These are phyloP conservation scores for Chytriomyces sp. DNA, from an alignment of 192 early-diverging fungal genomes.

Conservation along the genomic window DNA sequence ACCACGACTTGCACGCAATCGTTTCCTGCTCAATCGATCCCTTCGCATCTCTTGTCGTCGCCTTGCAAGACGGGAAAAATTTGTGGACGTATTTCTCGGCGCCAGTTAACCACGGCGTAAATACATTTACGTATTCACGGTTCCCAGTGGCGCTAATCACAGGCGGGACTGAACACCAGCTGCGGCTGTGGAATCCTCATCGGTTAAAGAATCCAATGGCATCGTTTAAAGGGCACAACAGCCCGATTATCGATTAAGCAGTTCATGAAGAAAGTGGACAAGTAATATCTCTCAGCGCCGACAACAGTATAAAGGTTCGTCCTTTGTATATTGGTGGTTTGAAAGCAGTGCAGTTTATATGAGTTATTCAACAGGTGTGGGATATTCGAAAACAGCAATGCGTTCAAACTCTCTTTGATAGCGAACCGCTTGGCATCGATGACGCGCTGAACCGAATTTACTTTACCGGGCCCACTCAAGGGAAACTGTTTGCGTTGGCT, in stretches of 20 bases:
- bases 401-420: slow-evolving; percentile 52
- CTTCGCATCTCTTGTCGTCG: slow-evolving; percentile 54
- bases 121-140: slow-evolving; percentile 50
- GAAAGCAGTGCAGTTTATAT: neutral
- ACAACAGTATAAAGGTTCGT: slow-evolving; percentile 51
- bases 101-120: slow-evolving; percentile 55
- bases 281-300: slow-evolving; percentile 52
- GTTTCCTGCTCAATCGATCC: slow-evolving; percentile 58
- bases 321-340: neutral
- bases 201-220: slow-evolving; percentile 53
- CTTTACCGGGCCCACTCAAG: slow-evolving; percentile 40
- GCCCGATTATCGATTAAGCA: slow-evolving; percentile 53
- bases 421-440: slow-evolving; percentile 40
- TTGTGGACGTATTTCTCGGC: slow-evolving; percentile 50
- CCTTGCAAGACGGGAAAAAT: slow-evolving; percentile 43
- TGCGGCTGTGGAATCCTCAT: slow-evolving; percentile 63
- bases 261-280: slow-evolving; percentile 53
- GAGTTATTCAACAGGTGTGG: slow-evolving; percentile 39
- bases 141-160: slow-evolving; percentile 58
- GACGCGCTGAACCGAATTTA: slow-evolving; percentile 44
- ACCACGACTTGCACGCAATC: slow-evolving; percentile 53
- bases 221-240: slow-evolving; percentile 50
- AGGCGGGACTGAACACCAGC: slow-evolving; percentile 57
- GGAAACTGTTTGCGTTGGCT: slow-evolving; percentile 42
- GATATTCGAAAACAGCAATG: slow-evolving; percentile 62